Percentiles rank a stretch among this genome's conserved stretches.
phyloP scores from a whole-genome alignment of 2,329 filamentous ascomycete genomes.

The Alternaria sp. region DNA sequence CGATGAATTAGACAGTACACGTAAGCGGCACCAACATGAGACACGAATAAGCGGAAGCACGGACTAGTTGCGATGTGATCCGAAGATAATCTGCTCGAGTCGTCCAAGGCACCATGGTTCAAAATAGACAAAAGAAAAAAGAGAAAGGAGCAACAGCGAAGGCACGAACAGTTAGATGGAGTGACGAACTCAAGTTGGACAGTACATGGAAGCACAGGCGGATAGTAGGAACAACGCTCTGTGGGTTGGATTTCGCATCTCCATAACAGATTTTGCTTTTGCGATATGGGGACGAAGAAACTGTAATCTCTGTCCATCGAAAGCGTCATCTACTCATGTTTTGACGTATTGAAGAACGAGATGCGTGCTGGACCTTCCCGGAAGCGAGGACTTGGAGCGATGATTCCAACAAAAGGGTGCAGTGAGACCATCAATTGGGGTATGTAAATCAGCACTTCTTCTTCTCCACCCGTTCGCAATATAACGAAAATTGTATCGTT shows the following conservation, averaged over 20 bases:
- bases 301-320: not conserved
- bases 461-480: not conserved
- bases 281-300: not conserved
- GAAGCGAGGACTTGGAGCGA: not conserved
- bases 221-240: not conserved
- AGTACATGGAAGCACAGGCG: not conserved
- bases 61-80: constrained; percentile 52
- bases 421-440: not conserved
- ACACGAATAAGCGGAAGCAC: constrained; percentile 58
- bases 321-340: not conserved
- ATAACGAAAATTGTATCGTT: not conserved
- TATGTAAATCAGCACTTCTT: not conserved
- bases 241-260: too few relatives aligned
- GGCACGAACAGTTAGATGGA: not conserved
- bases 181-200: not conserved
- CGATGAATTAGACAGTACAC: constrained; percentile 45
- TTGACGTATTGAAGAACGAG: not conserved
- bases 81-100: constrained; percentile 23
- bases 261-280: not conserved
- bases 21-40: constrained; percentile 53
- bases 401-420: not conserved
- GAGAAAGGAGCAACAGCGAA: not conserved
- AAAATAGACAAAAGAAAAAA: not conserved
- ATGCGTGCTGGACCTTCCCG: not conserved
- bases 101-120: not conserved